Evolutionary conservation across 2,329 filamentous ascomycete genomes (phyloP).

Genomic region (Hypoxylon sp.): DNA sequence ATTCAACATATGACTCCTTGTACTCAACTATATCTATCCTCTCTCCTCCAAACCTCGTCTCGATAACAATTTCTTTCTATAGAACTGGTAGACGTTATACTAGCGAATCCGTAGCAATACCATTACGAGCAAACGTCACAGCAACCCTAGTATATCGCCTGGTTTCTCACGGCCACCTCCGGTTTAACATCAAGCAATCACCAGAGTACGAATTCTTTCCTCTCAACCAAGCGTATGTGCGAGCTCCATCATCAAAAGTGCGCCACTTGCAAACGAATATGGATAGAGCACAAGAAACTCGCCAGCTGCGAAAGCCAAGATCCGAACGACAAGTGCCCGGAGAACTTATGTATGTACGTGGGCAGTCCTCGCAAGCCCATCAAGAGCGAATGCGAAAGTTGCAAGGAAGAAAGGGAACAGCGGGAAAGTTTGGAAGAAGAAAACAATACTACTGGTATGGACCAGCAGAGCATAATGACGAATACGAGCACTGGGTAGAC

Average conservation of each 20-base stretch:
- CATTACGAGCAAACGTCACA: background rate
- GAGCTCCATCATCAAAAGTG: slow-evolving; percentile 57
- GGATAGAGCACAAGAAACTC: slow-evolving; percentile 56
- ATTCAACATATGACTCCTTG: slow-evolving; percentile 2
- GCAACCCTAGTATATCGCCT: background rate
- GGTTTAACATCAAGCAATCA: background rate
- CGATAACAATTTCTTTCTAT: background rate
- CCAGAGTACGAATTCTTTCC: background rate
- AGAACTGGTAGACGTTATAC: background rate
- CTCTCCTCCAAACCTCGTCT: background rate
- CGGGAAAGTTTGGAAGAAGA: slow-evolving; percentile 49
- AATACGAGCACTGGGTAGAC: background rate
- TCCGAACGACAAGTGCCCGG: slow-evolving; percentile 51
- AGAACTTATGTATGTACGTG: slow-evolving; percentile 58
- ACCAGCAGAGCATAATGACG: background rate
- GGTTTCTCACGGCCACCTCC: background rate
- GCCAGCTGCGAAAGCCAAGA: slow-evolving; percentile 57
- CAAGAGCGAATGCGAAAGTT: slow-evolving; percentile 54
- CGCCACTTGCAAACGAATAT: slow-evolving; percentile 52
- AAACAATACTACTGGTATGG: slow-evolving; percentile 9
- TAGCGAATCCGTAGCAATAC: background rate
- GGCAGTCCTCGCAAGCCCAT: slow-evolving; percentile 54
- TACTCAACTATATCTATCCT: background rate
- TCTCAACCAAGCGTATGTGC: slow-evolving; percentile 51
- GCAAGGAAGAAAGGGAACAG: slow-evolving; percentile 51